Conservation (phyloP, 192 early-diverging fungal genomes). For the Backusella parvicylindrica region DNA sequence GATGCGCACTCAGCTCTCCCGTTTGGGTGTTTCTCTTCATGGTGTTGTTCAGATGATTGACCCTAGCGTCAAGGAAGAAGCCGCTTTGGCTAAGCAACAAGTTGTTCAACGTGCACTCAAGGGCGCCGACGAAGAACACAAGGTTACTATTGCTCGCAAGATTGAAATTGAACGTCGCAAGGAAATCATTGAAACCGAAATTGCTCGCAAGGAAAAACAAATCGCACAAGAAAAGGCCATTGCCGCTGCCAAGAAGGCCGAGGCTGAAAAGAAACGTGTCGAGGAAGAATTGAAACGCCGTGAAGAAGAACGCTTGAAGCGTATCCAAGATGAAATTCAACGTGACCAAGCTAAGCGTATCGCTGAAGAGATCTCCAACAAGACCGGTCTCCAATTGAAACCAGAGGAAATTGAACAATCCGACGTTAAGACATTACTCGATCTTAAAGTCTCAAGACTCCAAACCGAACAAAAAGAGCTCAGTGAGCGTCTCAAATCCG, state of each 20-base stretch:
- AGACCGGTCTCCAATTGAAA: conserved; percentile 36
- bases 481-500: conserved; percentile 66
- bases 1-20: conserved; percentile 90
- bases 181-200: conserved; percentile 70
- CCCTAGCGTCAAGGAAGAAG: conserved; percentile 65
- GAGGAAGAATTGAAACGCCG: conserved; percentile 84
- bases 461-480: conserved; percentile 89
- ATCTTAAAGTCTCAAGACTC: conserved; percentile 85
- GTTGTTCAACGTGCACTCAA: conserved; percentile 70
- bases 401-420: conserved; percentile 76
- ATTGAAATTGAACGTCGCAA: conserved; percentile 85
- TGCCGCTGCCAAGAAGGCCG: conserved; percentile 73
- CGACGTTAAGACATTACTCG: conserved; percentile 74
- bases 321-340: conserved; percentile 78
- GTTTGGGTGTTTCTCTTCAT: conserved; percentile 81
- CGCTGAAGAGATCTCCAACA: conserved; percentile 53
- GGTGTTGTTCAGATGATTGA: conserved; percentile 83
- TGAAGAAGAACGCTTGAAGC: conserved; percentile 75
- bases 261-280: conserved; percentile 74
- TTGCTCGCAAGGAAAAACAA: conserved; percentile 78
- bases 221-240: conserved; percentile 77
- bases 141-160: conserved; percentile 70
- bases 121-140: conserved; percentile 80
- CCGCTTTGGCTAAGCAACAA: conserved; percentile 61
- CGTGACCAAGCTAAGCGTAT: conserved; percentile 81